Evolutionary conservation across 2,329 filamentous ascomycete genomes (phyloP), one percentile per base, ranked within the genome.

Genomic region (Helotiales sp.): DNA sequence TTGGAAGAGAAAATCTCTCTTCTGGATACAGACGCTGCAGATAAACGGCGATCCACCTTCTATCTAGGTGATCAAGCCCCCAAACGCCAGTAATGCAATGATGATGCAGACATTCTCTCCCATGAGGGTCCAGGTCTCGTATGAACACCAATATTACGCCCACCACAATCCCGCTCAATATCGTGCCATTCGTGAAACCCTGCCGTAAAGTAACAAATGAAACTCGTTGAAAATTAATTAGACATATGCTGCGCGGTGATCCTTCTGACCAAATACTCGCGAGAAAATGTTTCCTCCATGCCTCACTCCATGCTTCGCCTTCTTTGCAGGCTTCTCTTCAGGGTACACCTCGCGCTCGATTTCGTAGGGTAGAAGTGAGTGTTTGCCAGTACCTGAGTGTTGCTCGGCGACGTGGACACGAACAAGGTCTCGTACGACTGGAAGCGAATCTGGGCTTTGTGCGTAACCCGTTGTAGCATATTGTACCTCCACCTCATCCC

Each of bases 331-430:
- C 27, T 59, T 53, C 51, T 69, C 61, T 33, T 64, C 66, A 22
- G 65, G 59, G 34, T 60, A 52, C 8, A 60, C 27, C 24, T 66
- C 63, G 24, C 63, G 64, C 58, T 70, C 67, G 25, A 70, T 68
- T 56, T 71, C 69, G 30, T 70, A 70, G 7, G 69, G 69, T 24
- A 71, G 61, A 61, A 70, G 65, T 46, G 36, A 40, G 31, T 62
- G 63, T 48, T 67, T 63, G 47, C 59, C 59, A 8, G 60, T 33
- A 25, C 48, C 56, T 8, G 55, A 33, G 29, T 63, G 59, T 12
- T 61, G 57, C 29, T 62, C 49, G 7, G 60, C 60, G 54, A 66
- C 65, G 51, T 67, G 60, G 13, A 69, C 66, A n/a, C 60, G 64
- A 12, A 69, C 67, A 24, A 63, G 52, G 29, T 70, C 68, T n/a